A percentile compares a stretch with the other conserved stretches of the same genome.
These are phyloP conservation scores for Mycena maculata DNA, from an alignment of 768 basidiomycete genomes.

Conservation along the genomic window DNA sequence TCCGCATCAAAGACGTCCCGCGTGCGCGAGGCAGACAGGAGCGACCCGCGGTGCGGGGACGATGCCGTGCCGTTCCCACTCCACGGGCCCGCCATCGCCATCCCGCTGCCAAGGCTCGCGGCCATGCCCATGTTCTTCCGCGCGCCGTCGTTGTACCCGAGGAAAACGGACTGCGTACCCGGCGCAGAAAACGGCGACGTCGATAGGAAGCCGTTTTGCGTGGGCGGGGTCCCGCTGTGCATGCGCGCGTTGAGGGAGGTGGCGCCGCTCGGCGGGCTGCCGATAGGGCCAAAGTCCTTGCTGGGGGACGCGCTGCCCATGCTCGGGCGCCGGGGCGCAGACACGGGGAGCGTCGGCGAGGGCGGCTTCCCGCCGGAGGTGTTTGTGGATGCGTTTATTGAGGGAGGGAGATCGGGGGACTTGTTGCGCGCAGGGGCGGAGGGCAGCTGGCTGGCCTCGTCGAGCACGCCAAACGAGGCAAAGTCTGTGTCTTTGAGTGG, in stretches of 20 bases:
- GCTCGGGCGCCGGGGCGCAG: slow-evolving; percentile 62
- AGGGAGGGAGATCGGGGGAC: slow-evolving; percentile 35
- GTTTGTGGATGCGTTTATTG: not conserved
- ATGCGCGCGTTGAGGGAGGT: slow-evolving; percentile 33
- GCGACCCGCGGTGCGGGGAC: slow-evolving; percentile 23
- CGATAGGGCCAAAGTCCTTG: slow-evolving; percentile 84
- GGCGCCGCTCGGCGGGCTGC: slow-evolving; percentile 69
- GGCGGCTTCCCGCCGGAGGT: slow-evolving; percentile 47
- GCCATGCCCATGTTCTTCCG: slow-evolving; percentile 49
- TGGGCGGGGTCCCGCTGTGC: slow-evolving; percentile 43
- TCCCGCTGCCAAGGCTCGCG: slow-evolving; percentile 41
- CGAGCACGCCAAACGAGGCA: slow-evolving; percentile 73
- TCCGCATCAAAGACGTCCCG: slow-evolving; percentile 54
- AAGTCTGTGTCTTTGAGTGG: slow-evolving; percentile 83
- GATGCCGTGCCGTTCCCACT: slow-evolving; percentile 30
- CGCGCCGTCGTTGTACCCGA: slow-evolving; percentile 46
- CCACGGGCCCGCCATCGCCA: slow-evolving; percentile 58
- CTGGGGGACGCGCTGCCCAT: slow-evolving; percentile 48
- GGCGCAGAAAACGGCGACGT: slow-evolving; percentile 85
- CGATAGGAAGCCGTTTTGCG: slow-evolving; percentile 53
- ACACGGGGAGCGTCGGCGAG: slow-evolving; percentile 66
- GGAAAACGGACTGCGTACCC: slow-evolving; percentile 68
- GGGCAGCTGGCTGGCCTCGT: slow-evolving; percentile 64
- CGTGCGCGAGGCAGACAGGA: slow-evolving; percentile 19
- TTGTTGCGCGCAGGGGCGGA: slow-evolving; percentile 56